Base-by-base conservation (phyloP, 1,139 yeast genomes). In the Kodamaea arcana region DNA sequence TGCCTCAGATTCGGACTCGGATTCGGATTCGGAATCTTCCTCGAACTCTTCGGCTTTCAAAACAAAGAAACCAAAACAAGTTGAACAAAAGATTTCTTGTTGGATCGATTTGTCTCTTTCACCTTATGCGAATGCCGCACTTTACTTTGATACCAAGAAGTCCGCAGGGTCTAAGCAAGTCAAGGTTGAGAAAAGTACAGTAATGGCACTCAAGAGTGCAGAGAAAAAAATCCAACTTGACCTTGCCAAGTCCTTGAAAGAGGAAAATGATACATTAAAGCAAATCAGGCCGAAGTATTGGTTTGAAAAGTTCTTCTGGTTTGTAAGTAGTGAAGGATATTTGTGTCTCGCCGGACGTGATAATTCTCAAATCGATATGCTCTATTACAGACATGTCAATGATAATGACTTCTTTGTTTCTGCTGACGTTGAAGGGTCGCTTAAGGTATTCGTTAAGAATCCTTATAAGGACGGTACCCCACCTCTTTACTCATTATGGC, bases 221-320 rank as follows among this genome's bases (percentile, higher is more conserved):
- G 94, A 87, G 52, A 72, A 75, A 42, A 85, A 83, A 49, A 84
- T 92, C 40, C 75, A 73, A 36, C 78, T 75, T 25, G 96, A 90
- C 51, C 62, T 90, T 47, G 76, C 77, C 36, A 78, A 73, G 48
- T 73, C 78, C 30, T 69, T 83, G 49, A 83, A 83, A 39, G 77
- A 76, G 37, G 81, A 82, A 38, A 74, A 72, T 39, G 83, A 78
- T 30, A 69, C 76, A 2, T 65, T 87, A 40, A 81, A 77, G 42
- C 79, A 75, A 25, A 65, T 83, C 22, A 72, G 97, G 33, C 72
- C 77, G 4, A 86, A 87, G 31, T 82, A 69, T 50, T 90, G 97
- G 85, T 94, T 94, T 62, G 98, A 92, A 52, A 92, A 92, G 56
- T 92, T 83, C 55, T 80, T 69, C 51, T 92, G 98, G 98, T 92